phyloP scores from a whole-genome alignment of 1,284 basidiomycete genomes.

The Trametes hirsuta region DNA sequence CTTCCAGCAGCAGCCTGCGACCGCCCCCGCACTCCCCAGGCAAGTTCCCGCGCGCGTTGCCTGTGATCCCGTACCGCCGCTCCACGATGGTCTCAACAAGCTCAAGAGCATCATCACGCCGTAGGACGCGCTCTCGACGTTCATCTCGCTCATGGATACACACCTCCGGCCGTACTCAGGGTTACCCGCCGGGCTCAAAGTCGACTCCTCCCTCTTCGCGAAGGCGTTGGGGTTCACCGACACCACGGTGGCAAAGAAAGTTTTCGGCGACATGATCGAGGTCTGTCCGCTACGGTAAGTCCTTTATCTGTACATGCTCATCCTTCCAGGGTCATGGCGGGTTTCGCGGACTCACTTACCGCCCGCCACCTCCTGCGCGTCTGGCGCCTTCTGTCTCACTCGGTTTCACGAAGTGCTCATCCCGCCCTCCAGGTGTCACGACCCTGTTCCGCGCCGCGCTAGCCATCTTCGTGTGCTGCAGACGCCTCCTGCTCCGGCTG shows the following conservation, averaged over 20 bases:
- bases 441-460: conserved; percentile 84
- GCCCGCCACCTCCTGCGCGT: conserved; percentile 76
- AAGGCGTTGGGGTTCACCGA: conserved; percentile 76
- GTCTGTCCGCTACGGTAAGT: conserved; percentile 70
- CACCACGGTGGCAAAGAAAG: conserved; percentile 61
- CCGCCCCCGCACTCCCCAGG: conserved; percentile 22
- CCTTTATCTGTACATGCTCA: neutral
- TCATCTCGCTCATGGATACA: conserved; percentile 82
- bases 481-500: conserved; percentile 61
- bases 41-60: conserved; percentile 12
- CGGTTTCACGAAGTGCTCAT: neutral
- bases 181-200: too few relatives aligned
- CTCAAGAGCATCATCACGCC: conserved; percentile 11
- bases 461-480: conserved; percentile 69
- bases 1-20: conserved; percentile 19
- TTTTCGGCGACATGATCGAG: conserved; percentile 63
- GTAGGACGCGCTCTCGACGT: conserved; percentile 94
- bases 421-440: conserved; percentile 59
- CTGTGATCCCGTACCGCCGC: conserved; percentile 30
- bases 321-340: conserved; percentile 60
- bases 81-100: conserved; percentile 30
- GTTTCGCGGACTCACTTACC: conserved; percentile 83
- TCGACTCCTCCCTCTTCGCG: conserved; percentile 80
- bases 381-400: conserved; percentile 81
- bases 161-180: conserved; percentile 86